Evolutionary conservation across 139 green algal genomes (phyloP), one percentile per base, ranked within the genome.

Genomic region (Monoraphidium neglectum): DNA sequence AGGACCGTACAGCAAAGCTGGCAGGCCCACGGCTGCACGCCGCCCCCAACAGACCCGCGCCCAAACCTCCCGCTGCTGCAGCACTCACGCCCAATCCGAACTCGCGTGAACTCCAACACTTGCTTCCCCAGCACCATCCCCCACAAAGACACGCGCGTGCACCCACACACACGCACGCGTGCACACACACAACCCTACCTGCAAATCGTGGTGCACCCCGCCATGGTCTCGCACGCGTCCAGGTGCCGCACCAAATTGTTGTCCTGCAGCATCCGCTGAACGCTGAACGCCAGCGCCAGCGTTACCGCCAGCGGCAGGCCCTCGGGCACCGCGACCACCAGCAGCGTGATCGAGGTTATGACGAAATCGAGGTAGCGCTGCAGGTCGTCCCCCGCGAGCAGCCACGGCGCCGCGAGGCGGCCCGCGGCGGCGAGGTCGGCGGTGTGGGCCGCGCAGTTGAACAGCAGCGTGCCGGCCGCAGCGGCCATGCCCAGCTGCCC

Each of bases 151-250:
- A n/a, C n/a, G n/a, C n/a, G n/a, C n/a, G n/a, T n/a, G n/a, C n/a
- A n/a, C n/a, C n/a, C n/a, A n/a, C n/a, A n/a, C n/a, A n/a, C 53
- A 61, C 26, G 53, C 26, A 24, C 24, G 26, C 1, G 53, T 23
- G 26, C 53, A 61, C 23, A 1, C 53, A 66, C 36, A 1, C 33
- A 23, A 28, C 23, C 23, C 21, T 30, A 89, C 84, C 78, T 88
- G 83, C 90, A 96, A 40, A 98, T 92, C 10, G 90, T 89, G 24
- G 93, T 98, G 40, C 87, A 87, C 15, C 76, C 89, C 18, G 88
- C 93, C 93, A 98, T 98, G n/a, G 93, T 97, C 78, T 98, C 93
- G 33, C 92, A 95, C n/a, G 91, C 90, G 43, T 82, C 82, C 72
- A 98, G 85, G 66, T 94, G 86, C 8, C 93, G 82, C 47, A 90